Conservation (phyloP, 192 early-diverging fungal species). For the Backusella tuberculispora region DNA sequence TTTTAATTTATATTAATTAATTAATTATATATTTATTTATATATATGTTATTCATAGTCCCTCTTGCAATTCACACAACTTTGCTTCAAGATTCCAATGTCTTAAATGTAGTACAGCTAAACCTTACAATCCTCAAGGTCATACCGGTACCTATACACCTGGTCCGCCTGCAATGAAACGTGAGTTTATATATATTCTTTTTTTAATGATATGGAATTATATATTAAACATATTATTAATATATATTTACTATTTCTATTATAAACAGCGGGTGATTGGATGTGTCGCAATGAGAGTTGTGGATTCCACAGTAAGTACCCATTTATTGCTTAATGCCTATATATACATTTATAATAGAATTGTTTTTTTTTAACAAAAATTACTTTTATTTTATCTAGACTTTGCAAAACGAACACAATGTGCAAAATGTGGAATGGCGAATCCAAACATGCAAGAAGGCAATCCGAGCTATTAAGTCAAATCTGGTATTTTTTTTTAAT, state of each 20-base stretch:
- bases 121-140: slow-evolving; percentile 37
- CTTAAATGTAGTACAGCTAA: slow-evolving; percentile 57
- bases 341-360: too few relatives aligned
- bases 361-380: neutral
- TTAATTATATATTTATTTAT: neutral
- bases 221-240: neutral
- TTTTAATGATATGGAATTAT: neutral
- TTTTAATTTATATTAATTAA: neutral
- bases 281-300: slow-evolving; percentile 61
- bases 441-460: slow-evolving; percentile 40
- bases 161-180: slow-evolving; percentile 25
- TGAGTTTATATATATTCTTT: neutral
- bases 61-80: slow-evolving; percentile 68
- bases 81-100: slow-evolving; percentile 68
- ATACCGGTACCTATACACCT: slow-evolving; percentile 15
- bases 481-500: slow-evolving; percentile 6
- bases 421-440: slow-evolving; percentile 49
- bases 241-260: neutral
- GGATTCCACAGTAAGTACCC: slow-evolving; percentile 50
- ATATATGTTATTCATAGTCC: slow-evolving; percentile 31
- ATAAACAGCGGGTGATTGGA: slow-evolving; percentile 56
- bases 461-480: slow-evolving; percentile 16
- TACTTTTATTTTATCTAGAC: slow-evolving; percentile 21
- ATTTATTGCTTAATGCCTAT: too few relatives aligned
- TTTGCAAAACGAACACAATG: slow-evolving; percentile 65